Conservation (phyloP, 768 basidiomycete species). For the Sporobolomyces roseus region DNA sequence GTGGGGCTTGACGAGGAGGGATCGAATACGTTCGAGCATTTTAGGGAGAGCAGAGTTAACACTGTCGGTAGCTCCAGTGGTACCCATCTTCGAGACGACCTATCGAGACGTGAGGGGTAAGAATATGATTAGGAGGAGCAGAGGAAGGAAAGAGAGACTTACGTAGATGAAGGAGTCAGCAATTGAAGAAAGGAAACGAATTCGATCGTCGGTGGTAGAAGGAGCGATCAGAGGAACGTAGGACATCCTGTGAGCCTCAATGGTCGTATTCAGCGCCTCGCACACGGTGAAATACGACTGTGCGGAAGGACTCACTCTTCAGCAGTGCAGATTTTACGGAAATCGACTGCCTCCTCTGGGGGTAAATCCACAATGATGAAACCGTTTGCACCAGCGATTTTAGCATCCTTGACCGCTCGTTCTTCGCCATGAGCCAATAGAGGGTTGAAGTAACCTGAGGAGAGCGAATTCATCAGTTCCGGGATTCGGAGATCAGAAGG, state of each 20-base stretch:
- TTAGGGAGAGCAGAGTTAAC: slow-evolving; percentile 76
- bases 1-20: slow-evolving; percentile 47
- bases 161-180: slow-evolving; percentile 98
- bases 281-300: neutral
- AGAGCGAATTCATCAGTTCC: neutral
- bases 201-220: slow-evolving; percentile 78
- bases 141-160: neutral
- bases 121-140: neutral
- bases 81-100: slow-evolving; percentile 72
- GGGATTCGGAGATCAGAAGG: neutral
- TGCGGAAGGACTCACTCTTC: slow-evolving; percentile 61
- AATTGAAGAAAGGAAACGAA: slow-evolving; percentile 84
- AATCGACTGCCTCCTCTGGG: slow-evolving; percentile 87
- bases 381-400: slow-evolving; percentile 86
- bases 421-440: slow-evolving; percentile 92
- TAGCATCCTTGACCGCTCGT: slow-evolving; percentile 82
- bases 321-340: slow-evolving; percentile 79
- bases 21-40: slow-evolving; percentile 75
- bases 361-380: slow-evolving; percentile 98
- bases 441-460: slow-evolving; percentile 92
- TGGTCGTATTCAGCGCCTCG: neutral
- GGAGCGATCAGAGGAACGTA: slow-evolving; percentile 95
- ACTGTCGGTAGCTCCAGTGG: slow-evolving; percentile 81
- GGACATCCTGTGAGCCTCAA: slow-evolving; percentile 61
- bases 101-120: neutral